Evolutionary conservation across 148 eudicot genomes (phyloP), one percentile per base, ranked within the genome.

Genomic region (Camellia sinensis): DNA sequence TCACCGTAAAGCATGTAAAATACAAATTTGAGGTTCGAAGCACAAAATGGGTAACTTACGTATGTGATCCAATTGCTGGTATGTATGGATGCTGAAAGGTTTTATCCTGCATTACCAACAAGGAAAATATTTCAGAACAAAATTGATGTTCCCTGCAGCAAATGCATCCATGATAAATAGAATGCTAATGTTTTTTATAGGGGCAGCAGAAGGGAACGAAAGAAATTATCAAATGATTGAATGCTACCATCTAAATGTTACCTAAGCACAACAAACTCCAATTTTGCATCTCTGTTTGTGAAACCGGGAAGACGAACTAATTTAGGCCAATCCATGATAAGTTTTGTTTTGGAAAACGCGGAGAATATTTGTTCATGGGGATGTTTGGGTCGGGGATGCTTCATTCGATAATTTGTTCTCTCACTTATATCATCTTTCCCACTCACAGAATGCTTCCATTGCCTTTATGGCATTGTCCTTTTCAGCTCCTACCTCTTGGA

Each of bases 31-130:
- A 8, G 29, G 11, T 57, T 56, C 3, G 7, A 81, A 12, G 21
- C 37, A 8, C 8, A 60, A 67, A 59, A 18, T 5, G 3, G 37
- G 77, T 37, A 53, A 86, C 97, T 89, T 85, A 94, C 98, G 98
- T 94, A 75, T 92, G 98, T 57, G 98, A 80, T 80, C 95, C 95
- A 53, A 94, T 79, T 52, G 89, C 95, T 29, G 93, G 89, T 83
- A 94, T 79, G 78, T 94, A 92, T 19, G 90, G 84, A 91, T 92
- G 95, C 83, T 91, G 95, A 82, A 94, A 94, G 46, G 98, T 94
- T 88, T 94, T 91, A 84, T 94, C 98, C 97, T 94, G 84, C 91
- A 92, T 78, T 22, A 69, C 48, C 48, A 79, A 78, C 52, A 67
- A 50, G 56, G 71, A 76, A 76, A 50, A 70, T 61, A 54, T 19